phyloP scores from a whole-genome alignment of 768 basidiomycete species.

The Podaxis sp. region DNA sequence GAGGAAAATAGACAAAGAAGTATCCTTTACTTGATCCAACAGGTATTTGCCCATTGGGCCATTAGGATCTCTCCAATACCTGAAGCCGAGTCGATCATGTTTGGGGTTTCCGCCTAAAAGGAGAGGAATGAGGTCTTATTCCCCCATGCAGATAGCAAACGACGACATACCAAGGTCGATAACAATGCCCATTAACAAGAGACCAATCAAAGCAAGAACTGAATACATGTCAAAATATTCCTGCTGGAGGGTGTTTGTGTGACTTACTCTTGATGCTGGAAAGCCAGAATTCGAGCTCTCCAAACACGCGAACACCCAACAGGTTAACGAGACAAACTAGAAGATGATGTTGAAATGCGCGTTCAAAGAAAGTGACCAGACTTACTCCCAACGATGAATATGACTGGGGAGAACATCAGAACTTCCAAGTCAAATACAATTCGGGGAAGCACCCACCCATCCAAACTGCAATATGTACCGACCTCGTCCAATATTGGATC shows the following conservation, averaged over 20 bases:
- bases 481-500: conserved; percentile 46
- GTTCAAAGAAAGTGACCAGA: neutral
- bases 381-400: conserved; percentile 60
- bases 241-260: conserved; percentile 22
- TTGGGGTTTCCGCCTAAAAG: conserved; percentile 48
- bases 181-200: conserved; percentile 60
- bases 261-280: conserved; percentile 63
- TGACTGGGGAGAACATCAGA: conserved; percentile 31
- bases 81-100: conserved; percentile 48
- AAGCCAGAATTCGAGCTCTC: conserved; percentile 76
- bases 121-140: conserved; percentile 28
- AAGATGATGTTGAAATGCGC: neutral
- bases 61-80: conserved; percentile 47
- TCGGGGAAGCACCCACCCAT: conserved; percentile 47
- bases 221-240: neutral
- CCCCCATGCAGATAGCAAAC: conserved; percentile 23
- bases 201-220: conserved; percentile 47
- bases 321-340: conserved; percentile 57
- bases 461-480: conserved; percentile 51
- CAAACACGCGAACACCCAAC: conserved; percentile 64
- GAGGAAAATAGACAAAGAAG: conserved; percentile 53
- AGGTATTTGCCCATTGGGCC: conserved; percentile 61
- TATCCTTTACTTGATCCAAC: conserved; percentile 45
- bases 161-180: conserved; percentile 58
- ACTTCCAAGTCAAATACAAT: neutral